phyloP scores from a whole-genome alignment of 768 basidiomycete genomes.

The Floccularia luteovirens region DNA sequence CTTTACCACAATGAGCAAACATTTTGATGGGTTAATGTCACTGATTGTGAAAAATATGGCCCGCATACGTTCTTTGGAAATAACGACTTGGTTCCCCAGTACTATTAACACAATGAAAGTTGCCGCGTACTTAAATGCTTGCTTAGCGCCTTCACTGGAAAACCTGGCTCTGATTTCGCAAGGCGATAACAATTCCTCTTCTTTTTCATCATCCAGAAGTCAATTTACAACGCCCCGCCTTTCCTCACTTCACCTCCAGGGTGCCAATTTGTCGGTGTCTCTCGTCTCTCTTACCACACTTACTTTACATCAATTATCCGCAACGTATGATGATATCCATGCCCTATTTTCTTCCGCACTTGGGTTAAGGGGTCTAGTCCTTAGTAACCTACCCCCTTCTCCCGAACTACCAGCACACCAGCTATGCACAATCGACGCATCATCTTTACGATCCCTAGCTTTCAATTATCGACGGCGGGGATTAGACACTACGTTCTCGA shows the following conservation, averaged over 20 bases:
- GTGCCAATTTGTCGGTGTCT: too few relatives aligned
- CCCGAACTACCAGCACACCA: background rate
- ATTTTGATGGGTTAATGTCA: background rate
- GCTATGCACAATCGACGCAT: background rate
- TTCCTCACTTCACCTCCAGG: background rate
- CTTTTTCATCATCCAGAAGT: background rate
- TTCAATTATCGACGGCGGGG: background rate
- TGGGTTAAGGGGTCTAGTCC: background rate
- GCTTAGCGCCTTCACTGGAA: background rate
- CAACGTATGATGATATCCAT: background rate
- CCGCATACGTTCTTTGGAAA: background rate
- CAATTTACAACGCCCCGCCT: background rate
- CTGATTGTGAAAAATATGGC: background rate
- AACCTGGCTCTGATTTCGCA: background rate
- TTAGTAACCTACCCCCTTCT: background rate
- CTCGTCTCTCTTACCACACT: too few relatives aligned
- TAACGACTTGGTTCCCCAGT: background rate
- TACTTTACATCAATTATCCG: too few relatives aligned
- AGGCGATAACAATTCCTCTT: background rate
- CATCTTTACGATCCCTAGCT: background rate
- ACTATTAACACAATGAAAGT: background rate
- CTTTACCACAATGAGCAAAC: background rate
- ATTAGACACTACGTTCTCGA: background rate
- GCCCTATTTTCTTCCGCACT: background rate
- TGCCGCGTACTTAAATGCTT: background rate